These are phyloP conservation scores for Hansenula lynferdii DNA, from an alignment of 1,139 yeast species.

Conservation along the genomic window DNA sequence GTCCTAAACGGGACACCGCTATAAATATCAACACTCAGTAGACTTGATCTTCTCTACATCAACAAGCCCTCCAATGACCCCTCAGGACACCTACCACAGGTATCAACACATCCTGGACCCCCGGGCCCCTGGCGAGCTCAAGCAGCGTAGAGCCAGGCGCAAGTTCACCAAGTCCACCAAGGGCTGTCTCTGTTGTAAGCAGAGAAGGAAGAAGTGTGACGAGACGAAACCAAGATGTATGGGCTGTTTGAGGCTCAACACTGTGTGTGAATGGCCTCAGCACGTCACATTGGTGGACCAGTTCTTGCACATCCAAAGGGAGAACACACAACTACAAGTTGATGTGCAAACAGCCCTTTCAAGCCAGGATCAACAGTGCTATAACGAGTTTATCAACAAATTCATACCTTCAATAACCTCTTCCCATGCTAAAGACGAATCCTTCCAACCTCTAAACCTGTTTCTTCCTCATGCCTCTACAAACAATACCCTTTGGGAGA, in stretches of 20 bases:
- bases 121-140: conserved; percentile 4
- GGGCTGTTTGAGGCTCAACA: conserved; percentile 10
- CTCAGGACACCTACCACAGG: conserved; percentile 10
- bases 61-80: no score
- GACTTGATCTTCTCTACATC: no score
- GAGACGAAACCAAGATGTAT: conserved; percentile 36
- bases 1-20: background rate
- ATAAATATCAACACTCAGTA: no score
- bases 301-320: conserved; percentile 9
- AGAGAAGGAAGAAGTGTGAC: conserved; percentile 43
- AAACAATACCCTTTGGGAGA: conserved; percentile 22
- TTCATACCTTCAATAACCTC: conserved; percentile 26
- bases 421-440: conserved; percentile 20
- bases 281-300: conserved; percentile 13
- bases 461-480: conserved; percentile 17
- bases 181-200: conserved; percentile 43
- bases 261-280: conserved; percentile 17
- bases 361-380: conserved; percentile 21
- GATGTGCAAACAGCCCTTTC: no score
- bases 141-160: conserved; percentile 10
- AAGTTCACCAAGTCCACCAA: conserved; percentile 28
- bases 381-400: conserved; percentile 22
- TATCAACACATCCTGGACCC: conserved; percentile 20
- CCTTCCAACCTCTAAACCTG: conserved; percentile 22
- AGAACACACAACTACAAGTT: no score